phyloP scores from a whole-genome alignment of 129 eudicot genomes.

The Flaveria brownii region DNA sequence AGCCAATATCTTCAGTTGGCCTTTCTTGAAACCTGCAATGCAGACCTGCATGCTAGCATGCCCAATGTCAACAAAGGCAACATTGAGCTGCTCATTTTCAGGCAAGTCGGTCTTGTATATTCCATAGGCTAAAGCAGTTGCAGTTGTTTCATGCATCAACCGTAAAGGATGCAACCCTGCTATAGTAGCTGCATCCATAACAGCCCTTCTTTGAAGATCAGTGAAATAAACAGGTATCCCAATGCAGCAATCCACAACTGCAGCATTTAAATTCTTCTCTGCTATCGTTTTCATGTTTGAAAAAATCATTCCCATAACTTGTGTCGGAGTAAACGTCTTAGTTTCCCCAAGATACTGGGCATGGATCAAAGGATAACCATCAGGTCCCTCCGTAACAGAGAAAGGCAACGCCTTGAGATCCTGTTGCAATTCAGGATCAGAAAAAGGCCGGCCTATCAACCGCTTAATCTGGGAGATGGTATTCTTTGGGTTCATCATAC shows the following conservation, averaged over 20 bases:
- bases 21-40: conserved; percentile 92
- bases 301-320: conserved; percentile 81
- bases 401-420: conserved; percentile 81
- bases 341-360: conserved; percentile 77
- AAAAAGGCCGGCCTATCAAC: conserved; percentile 63
- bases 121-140: conserved; percentile 95
- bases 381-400: conserved; percentile 77
- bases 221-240: conserved; percentile 91
- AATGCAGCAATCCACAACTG: conserved; percentile 92
- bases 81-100: conserved; percentile 77
- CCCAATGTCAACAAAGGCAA: conserved; percentile 92
- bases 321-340: conserved; percentile 82
- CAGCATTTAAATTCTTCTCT: conserved; percentile 78
- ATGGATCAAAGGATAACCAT: conserved; percentile 83
- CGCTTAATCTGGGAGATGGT: conserved; percentile 85
- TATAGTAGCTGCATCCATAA: conserved; percentile 81
- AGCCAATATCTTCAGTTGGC: conserved; percentile 74
- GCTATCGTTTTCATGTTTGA: conserved; percentile 84
- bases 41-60: conserved; percentile 97
- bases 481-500: conserved; percentile 40
- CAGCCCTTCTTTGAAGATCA: conserved; percentile 89
- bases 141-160: conserved; percentile 91
- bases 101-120: conserved; percentile 93
- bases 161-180: conserved; percentile 92
- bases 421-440: conserved; percentile 89